Percentiles rank a stretch among this genome's conserved stretches.
Conservation (phyloP, 2,329 filamentous ascomycete genomes). For the Triangularia verruculosa region DNA sequence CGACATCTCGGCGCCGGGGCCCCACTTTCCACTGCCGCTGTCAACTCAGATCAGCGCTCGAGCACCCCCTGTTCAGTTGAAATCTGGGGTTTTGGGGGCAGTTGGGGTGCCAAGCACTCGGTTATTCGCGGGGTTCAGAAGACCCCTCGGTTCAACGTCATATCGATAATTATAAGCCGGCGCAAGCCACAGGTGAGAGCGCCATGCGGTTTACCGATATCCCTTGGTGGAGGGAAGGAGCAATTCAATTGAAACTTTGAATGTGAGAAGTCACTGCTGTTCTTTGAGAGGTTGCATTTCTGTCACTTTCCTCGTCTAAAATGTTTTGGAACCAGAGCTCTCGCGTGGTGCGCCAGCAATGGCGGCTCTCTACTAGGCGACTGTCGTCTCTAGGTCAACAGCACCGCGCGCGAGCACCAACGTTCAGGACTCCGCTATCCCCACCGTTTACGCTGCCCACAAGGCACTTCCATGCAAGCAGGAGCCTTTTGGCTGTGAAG, state of each 20-base stretch:
- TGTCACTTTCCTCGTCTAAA: constrained; percentile 10
- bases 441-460: constrained; percentile 19
- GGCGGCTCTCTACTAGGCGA: constrained; percentile 41
- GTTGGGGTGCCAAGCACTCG: constrained; percentile 20
- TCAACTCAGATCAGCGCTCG: constrained; percentile 7
- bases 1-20: constrained; percentile 6
- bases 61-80: neutral
- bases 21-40: constrained; percentile 18
- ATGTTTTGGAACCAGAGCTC: constrained; percentile 58
- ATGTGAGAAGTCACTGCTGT: constrained; percentile 13
- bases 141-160: constrained; percentile 29
- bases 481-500: constrained; percentile 59
- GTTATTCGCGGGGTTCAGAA: constrained; percentile 28
- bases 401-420: constrained; percentile 19
- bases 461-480: constrained; percentile 52
- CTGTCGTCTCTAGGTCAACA: constrained; percentile 30
- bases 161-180: constrained; percentile 27
- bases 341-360: constrained; percentile 50
- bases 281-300: neutral
- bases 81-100: constrained; percentile 12
- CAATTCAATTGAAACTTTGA: neutral
- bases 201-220: neutral
- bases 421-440: constrained; percentile 20
- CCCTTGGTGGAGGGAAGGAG: constrained; percentile 1
- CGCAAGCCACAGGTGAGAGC: constrained; percentile 24